Evolutionary conservation across 2,329 filamentous ascomycete species (phyloP).

Genomic region (Fusarium floridanum): DNA sequence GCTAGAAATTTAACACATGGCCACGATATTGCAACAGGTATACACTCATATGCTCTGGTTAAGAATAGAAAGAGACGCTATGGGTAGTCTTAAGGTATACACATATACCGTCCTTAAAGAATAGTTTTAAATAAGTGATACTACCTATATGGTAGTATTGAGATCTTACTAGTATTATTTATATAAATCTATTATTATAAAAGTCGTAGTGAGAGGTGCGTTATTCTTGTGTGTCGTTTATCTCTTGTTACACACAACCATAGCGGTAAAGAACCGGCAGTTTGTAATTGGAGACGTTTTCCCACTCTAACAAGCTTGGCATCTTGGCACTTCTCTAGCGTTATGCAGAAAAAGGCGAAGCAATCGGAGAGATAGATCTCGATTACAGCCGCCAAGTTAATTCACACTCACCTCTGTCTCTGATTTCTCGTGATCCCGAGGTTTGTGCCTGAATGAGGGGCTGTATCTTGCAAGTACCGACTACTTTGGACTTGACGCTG

Average conservation of each 20-base stretch:
- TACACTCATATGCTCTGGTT: not conserved
- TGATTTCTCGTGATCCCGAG: constrained; percentile 5
- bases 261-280: not conserved
- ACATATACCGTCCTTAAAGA: not conserved
- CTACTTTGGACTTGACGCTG: not conserved
- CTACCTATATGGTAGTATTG: too few relatives aligned
- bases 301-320: not conserved
- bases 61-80: not conserved
- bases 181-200: not conserved
- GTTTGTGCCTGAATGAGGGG: not conserved
- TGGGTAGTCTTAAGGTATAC: not conserved
- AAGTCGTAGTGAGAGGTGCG: not conserved
- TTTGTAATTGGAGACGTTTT: not conserved
- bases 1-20: not conserved
- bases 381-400: not conserved
- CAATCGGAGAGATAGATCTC: constrained; percentile 3
- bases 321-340: not conserved
- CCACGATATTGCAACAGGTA: not conserved
- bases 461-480: constrained; percentile 16
- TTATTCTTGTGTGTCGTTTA: not conserved
- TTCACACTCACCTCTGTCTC: not conserved
- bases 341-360: not conserved
- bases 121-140: too few relatives aligned
- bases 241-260: not conserved
- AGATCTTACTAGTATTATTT: too few relatives aligned